phyloP scores from a whole-genome alignment of 257 asterid species.

The Nicotiana noctiflora region DNA sequence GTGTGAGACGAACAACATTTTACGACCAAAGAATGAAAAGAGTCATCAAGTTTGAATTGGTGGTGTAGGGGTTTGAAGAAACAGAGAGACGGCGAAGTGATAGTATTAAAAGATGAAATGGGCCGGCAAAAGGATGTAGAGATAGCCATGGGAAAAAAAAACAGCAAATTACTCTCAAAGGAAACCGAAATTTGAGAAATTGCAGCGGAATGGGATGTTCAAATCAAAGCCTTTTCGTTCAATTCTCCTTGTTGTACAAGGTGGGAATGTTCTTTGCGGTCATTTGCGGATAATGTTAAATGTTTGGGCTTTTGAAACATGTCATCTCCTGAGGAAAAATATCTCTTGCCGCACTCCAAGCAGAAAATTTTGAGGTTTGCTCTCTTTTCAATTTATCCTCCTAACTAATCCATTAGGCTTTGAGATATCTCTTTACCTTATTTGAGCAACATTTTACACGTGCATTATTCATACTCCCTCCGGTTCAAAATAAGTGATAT shows the following conservation, averaged over 20 bases:
- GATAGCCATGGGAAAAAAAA: constrained; percentile 31
- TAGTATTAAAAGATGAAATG: constrained; percentile 5
- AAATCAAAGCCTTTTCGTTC: too few relatives aligned
- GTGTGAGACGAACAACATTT: constrained; percentile 43
- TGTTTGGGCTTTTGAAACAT: neutral
- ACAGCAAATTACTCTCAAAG: neutral
- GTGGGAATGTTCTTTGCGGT: neutral
- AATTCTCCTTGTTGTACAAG: neutral
- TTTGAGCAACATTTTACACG: too few relatives aligned
- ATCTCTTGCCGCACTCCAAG: neutral
- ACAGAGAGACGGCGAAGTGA: constrained; percentile 33
- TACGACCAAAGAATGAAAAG: constrained; percentile 27
- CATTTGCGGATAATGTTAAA: neutral
- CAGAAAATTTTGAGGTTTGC: too few relatives aligned
- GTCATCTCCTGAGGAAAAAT: neutral
- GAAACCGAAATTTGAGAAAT: neutral
- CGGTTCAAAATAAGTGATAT: too few relatives aligned
- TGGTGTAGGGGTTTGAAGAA: constrained; percentile 29
- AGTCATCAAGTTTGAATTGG: constrained; percentile 22
- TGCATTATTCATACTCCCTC: too few relatives aligned
- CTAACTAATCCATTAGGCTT: too few relatives aligned
- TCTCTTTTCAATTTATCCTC: too few relatives aligned
- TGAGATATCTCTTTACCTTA: too few relatives aligned
- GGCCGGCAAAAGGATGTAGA: constrained; percentile 34
- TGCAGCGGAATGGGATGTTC: neutral